These are phyloP conservation scores for Cryptococcus sp. DNA, from an alignment of 1,284 basidiomycete genomes.

Conservation along the genomic window DNA sequence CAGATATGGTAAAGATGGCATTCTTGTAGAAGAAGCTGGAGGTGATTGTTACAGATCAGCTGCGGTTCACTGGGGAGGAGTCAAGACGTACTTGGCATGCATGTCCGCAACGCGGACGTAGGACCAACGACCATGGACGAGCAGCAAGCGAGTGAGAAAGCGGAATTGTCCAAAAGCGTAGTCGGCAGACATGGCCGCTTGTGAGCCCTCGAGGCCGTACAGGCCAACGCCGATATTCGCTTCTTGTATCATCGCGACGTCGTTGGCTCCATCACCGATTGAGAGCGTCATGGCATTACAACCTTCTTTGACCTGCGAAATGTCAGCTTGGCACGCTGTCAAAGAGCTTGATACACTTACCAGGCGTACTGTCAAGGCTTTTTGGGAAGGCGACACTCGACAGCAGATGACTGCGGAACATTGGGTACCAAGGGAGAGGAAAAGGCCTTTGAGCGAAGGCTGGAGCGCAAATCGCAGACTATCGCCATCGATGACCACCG, in stretches of 20 bases:
- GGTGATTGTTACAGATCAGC: not conserved
- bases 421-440: slow-evolving; percentile 89
- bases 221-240: slow-evolving; percentile 95
- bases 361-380: slow-evolving; percentile 90
- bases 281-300: slow-evolving; percentile 93
- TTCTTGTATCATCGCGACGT: slow-evolving; percentile 74
- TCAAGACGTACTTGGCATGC: slow-evolving; percentile 70
- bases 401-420: slow-evolving; percentile 98
- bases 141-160: slow-evolving; percentile 84
- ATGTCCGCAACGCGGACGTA: slow-evolving; percentile 96
- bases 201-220: slow-evolving; percentile 91
- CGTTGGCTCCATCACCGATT: slow-evolving; percentile 80
- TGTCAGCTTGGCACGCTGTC: too few species aligned
- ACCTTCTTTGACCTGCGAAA: slow-evolving; percentile 81
- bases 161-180: slow-evolving; percentile 98
- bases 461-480: slow-evolving; percentile 81
- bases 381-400: slow-evolving; percentile 93
- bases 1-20: slow-evolving; percentile 62
- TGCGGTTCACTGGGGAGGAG: too few species aligned
- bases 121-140: slow-evolving; percentile 96
- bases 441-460: slow-evolving; percentile 75
- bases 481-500: slow-evolving; percentile 95
- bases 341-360: slow-evolving; percentile 55
- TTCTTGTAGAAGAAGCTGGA: slow-evolving; percentile 88
- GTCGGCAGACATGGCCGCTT: slow-evolving; percentile 98